Base-by-base conservation (phyloP, 805 yeast species). In the Blastobotrys attinorum region DNA sequence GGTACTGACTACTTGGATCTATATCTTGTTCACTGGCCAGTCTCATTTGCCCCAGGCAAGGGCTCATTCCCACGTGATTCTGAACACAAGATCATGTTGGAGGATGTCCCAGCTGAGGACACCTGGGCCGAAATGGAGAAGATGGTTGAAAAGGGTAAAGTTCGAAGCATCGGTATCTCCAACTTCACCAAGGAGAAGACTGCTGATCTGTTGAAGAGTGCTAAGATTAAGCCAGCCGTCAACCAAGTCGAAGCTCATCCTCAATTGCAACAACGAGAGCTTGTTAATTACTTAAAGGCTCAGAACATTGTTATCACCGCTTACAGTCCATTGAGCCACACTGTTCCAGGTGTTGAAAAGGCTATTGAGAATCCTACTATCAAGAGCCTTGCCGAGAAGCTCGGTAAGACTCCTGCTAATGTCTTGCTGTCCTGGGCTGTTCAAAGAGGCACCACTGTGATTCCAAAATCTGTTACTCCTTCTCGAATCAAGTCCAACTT, bases 401-500 rank as follows among this genome's bases (percentile, higher is more conserved):
- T 75, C 53, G 59, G 61, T 15, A 79, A 71, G 51, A 58, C 79
- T 21, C 60, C 84, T 17, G 79, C 85, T 21, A 80, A 81, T 62
- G 77, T 83, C 11, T 65, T 84, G 48, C 64, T 83, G 48, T 76
- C 88, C 67, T 83, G 90, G 90, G 81, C 86, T 34, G 77, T 87
- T 23, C 88, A 82, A 64, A 75, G 85, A 65, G 75, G 75, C 43
- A 56, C 81, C 48, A 81, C 82, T 34, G 76, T 82, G 45, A 82
- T 84, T 65, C 94, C 94, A 62, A 84, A 84, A 66, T 79, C 88
- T 6, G 79, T 80, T 57, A 74, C 79, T 58, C 73, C 75, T 55
- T 76, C 71, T 45, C 73, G 94, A 66, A 68, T 84, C 53, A 47
- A 66, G 42, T 71, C 69, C 51, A 83, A 83, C 67, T 15, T 23